Evolutionary conservation across 805 yeast genomes (phyloP).

Genomic region (Vanderwaltozyma verrucispora): DNA sequence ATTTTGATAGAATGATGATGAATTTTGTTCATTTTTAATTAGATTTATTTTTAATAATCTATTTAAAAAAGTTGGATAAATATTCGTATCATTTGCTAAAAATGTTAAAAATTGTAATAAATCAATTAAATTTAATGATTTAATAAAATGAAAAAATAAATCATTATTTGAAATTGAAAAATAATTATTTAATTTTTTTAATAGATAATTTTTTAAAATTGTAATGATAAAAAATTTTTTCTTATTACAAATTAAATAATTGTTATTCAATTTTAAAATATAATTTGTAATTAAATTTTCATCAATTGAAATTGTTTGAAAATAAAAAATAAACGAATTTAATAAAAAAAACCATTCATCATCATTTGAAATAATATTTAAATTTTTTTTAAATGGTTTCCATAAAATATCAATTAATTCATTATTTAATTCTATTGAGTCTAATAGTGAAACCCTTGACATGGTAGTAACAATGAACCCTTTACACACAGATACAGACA

Average conservation of each 20-base stretch:
- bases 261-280: no score
- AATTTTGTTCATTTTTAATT: background rate
- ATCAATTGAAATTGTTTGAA: no score
- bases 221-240: slow-evolving; percentile 10
- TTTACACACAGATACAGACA: no score
- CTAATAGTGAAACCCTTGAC: slow-evolving; percentile 4
- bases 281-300: no score
- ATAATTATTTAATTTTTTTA: slow-evolving; percentile 9
- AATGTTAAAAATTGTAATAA: slow-evolving; percentile 5
- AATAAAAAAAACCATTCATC: slow-evolving; percentile 15
- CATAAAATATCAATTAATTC: slow-evolving; percentile 13
- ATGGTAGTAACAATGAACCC: no score
- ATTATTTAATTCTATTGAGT: slow-evolving; percentile 13
- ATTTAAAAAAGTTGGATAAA: slow-evolving; percentile 13
- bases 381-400: slow-evolving; percentile 6
- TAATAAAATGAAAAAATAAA: no score
- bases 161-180: no score
- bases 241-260: slow-evolving; percentile 8
- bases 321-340: slow-evolving; percentile 15
- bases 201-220: slow-evolving; percentile 9
- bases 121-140: no score
- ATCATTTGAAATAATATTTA: slow-evolving; percentile 3
- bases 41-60: slow-evolving; percentile 10
- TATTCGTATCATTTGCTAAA: background rate
- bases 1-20: background rate